Percentiles rank a stretch among this genome's conserved stretches.
Conservation (phyloP, 1,284 basidiomycete species). For the Cystobasidium pallidum region DNA sequence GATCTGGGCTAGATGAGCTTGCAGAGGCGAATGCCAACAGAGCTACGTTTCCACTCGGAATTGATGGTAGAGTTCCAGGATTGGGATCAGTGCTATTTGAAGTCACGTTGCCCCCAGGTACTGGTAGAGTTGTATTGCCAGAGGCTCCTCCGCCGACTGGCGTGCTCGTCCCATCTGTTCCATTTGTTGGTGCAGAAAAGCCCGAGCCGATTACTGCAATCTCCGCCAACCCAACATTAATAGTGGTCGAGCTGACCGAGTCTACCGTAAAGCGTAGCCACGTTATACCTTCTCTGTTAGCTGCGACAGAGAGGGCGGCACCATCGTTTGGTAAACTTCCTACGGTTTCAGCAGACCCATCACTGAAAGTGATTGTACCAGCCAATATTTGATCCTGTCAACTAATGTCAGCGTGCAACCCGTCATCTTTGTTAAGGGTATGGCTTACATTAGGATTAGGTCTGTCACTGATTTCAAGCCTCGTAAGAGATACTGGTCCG, state of each 20-base stretch:
- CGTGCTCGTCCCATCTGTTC: too few relatives aligned
- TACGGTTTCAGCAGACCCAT: constrained; percentile 41
- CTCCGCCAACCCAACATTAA: constrained; percentile 48
- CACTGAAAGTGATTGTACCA: constrained; percentile 44
- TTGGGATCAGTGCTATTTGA: too few relatives aligned
- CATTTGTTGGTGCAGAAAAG: too few relatives aligned
- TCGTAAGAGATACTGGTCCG: constrained; percentile 29
- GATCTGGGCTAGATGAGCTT: constrained; percentile 20
- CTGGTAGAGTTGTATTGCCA: too few relatives aligned
- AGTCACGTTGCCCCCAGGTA: too few relatives aligned
- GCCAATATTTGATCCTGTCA: constrained; percentile 46
- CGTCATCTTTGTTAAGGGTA: neutral
- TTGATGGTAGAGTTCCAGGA: too few relatives aligned
- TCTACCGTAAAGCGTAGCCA: constrained; percentile 46
- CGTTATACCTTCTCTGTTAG: constrained; percentile 36
- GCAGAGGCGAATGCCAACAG: constrained; percentile 32
- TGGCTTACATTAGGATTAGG: constrained; percentile 13
- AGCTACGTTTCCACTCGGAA: constrained; percentile 24
- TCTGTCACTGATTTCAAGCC: constrained; percentile 10
- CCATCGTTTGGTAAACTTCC: constrained; percentile 48
- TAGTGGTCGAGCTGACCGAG: constrained; percentile 10
- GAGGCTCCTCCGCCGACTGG: too few relatives aligned
- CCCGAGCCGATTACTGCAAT: constrained; percentile 44
- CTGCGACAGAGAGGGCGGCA: constrained; percentile 42
- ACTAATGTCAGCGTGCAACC: neutral